phyloP scores from a whole-genome alignment of 768 basidiomycete species.

The Pulveroboletus sp. region DNA sequence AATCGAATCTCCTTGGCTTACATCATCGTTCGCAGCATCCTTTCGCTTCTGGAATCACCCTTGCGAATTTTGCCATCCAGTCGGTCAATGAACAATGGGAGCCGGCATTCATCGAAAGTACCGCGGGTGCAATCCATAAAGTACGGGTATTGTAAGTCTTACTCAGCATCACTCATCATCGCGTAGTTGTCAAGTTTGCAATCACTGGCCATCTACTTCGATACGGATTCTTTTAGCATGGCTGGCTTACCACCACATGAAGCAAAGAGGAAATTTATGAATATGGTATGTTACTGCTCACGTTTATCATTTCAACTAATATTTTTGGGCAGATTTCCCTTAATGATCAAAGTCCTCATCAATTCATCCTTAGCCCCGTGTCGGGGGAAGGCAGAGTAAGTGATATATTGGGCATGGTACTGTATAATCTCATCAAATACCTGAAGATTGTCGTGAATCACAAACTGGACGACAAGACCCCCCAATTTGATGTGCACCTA shows the following conservation, averaged over 20 bases:
- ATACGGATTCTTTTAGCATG: constrained; percentile 85
- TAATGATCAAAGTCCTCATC: constrained; percentile 54
- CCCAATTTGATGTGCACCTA: constrained; percentile 83
- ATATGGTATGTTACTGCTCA: constrained; percentile 47
- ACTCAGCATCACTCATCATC: constrained; percentile 3
- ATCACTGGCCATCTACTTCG: constrained; percentile 90
- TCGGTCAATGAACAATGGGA: constrained; percentile 89
- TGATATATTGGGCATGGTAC: not conserved
- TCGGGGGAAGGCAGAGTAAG: constrained; percentile 88
- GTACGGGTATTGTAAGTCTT: constrained; percentile 33
- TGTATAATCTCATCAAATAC: constrained; percentile 3
- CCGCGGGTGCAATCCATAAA: constrained; percentile 84
- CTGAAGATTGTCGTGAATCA: constrained; percentile 77
- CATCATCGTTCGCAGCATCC: constrained; percentile 61
- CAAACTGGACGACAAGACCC: constrained; percentile 64
- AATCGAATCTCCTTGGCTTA: not conserved
- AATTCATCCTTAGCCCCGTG: constrained; percentile 93
- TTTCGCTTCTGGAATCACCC: constrained; percentile 86
- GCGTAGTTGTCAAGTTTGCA: constrained; percentile 75
- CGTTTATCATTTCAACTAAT: constrained; percentile 8
- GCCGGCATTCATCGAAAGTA: constrained; percentile 89
- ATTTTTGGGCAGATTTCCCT: constrained; percentile 45
- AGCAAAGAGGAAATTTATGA: constrained; percentile 66
- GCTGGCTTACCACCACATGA: constrained; percentile 62
- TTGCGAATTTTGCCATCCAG: constrained; percentile 81